phyloP scores from a whole-genome alignment of 2,329 filamentous ascomycete species.

The Herpotrichia juniperi region DNA sequence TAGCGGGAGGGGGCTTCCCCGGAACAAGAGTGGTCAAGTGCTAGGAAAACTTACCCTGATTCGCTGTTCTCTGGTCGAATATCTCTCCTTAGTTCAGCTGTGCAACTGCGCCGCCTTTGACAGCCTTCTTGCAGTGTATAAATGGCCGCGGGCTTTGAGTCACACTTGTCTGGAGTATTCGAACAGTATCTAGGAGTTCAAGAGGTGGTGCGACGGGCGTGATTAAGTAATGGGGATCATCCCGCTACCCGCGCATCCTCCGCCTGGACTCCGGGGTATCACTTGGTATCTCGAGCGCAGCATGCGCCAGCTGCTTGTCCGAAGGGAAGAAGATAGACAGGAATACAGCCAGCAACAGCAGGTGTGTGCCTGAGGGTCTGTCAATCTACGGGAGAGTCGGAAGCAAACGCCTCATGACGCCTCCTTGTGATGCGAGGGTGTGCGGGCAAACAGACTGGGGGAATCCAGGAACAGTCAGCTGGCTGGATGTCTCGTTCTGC shows the following conservation, averaged over 20 bases:
- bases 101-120: conserved; percentile 23
- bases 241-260: conserved; percentile 16
- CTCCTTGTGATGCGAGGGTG: conserved; percentile 20
- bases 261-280: not conserved
- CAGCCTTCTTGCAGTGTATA: not conserved
- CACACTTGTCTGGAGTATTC: not conserved
- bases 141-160: not conserved
- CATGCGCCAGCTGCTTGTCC: too few species aligned
- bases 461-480: too few species aligned
- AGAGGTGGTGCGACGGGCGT: conserved; percentile 2
- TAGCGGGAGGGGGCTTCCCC: conserved; percentile 22
- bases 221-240: conserved; percentile 35
- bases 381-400: not conserved
- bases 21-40: conserved; percentile 25
- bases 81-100: too few species aligned
- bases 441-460: not conserved
- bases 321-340: too few species aligned
- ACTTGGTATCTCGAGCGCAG: too few species aligned
- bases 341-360: too few species aligned
- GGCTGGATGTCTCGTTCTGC: too few species aligned
- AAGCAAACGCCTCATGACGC: conserved; percentile 22
- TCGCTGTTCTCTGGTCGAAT: not conserved
- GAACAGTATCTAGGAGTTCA: not conserved
- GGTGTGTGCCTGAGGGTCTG: too few species aligned
- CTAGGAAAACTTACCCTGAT: conserved; percentile 8